These are phyloP conservation scores for Suillus bovinus DNA, from an alignment of 768 basidiomycete genomes.

Conservation along the genomic window DNA sequence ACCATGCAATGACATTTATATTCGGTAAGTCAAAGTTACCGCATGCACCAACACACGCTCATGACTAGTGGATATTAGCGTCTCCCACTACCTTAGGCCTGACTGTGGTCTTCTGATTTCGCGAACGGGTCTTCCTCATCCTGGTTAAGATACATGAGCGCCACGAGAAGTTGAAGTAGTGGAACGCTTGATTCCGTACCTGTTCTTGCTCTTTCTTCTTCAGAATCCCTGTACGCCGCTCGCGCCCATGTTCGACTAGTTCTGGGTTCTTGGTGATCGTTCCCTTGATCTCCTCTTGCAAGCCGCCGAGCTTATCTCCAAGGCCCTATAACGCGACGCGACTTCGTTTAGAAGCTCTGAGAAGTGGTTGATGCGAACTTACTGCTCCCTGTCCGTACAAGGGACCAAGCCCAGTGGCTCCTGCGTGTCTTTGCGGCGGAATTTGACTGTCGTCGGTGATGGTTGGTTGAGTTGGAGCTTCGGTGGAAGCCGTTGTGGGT, in stretches of 20 bases:
- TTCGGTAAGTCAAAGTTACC: neutral
- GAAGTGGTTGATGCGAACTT: constrained; percentile 10
- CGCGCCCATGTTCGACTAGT: constrained; percentile 38
- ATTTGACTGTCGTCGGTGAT: constrained; percentile 20
- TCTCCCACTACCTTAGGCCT: neutral
- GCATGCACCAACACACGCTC: neutral
- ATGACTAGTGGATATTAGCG: neutral
- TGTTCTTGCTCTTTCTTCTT: constrained; percentile 36
- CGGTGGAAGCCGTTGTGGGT: neutral
- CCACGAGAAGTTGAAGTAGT: neutral
- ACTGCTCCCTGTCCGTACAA: constrained; percentile 35
- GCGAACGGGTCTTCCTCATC: constrained; percentile 10
- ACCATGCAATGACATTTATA: neutral
- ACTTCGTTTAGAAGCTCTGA: neutral
- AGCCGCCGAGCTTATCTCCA: constrained; percentile 38
- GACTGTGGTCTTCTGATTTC: neutral
- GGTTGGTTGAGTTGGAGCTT: neutral
- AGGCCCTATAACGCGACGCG: constrained; percentile 20
- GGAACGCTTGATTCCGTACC: constrained; percentile 11
- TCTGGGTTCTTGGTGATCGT: constrained; percentile 39
- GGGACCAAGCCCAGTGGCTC: constrained; percentile 42
- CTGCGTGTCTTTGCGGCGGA: constrained; percentile 44
- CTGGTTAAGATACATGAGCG: neutral
- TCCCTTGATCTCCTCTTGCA: constrained; percentile 41
- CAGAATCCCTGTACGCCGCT: constrained; percentile 41